A percentile compares a stretch with the other conserved stretches of the same genome.
These are phyloP conservation scores for Cyclanthera cordifolia DNA, from an alignment of 306 rosid genomes.

Conservation along the genomic window DNA sequence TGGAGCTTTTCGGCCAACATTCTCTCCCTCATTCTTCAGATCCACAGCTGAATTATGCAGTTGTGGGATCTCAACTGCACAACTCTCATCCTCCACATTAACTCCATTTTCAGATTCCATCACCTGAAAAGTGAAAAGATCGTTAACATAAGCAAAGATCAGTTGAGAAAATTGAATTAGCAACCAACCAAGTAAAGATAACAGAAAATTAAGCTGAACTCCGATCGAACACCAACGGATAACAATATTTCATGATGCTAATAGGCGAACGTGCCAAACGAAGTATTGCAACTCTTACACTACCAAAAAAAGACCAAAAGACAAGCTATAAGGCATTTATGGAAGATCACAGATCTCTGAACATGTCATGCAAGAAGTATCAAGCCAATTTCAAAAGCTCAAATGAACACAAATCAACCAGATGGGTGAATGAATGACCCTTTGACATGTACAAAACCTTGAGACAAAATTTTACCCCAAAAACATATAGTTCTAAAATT, in stretches of 20 bases:
- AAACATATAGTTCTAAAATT: not conserved
- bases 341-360: constrained; percentile 5
- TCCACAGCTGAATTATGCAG: constrained; percentile 21
- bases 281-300: not conserved
- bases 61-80: constrained; percentile 36
- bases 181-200: not conserved
- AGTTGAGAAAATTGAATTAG: not conserved
- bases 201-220: constrained; percentile 6
- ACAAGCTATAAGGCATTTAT: not conserved
- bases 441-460: not conserved
- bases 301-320: constrained; percentile 1
- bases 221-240: not conserved
- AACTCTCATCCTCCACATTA: constrained; percentile 55
- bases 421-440: not conserved
- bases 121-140: constrained; percentile 12
- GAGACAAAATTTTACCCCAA: not conserved
- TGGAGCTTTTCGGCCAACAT: constrained; percentile 28
- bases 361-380: not conserved
- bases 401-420: not conserved
- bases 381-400: not conserved
- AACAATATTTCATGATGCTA: not conserved
- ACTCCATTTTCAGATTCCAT: constrained; percentile 73
- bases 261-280: not conserved
- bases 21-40: constrained; percentile 26
- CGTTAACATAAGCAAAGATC: not conserved